These are phyloP conservation scores for Yamadazyma nakazawae DNA, from an alignment of 805 yeast species.

Conservation along the genomic window DNA sequence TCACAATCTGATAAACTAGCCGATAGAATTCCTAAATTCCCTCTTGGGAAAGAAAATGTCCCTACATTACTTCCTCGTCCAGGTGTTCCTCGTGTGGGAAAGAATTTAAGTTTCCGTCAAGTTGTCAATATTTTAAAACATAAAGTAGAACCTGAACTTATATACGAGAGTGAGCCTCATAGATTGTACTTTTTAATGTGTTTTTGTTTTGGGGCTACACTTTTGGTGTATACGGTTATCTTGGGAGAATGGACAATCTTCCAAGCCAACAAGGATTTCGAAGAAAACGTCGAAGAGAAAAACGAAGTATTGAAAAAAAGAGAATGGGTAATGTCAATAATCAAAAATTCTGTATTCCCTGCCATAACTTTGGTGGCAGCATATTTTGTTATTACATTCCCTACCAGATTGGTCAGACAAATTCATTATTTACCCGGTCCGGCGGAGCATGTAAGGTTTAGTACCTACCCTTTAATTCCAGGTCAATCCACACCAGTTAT, in stretches of 20 bases:
- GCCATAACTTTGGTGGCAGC: conserved; percentile 27
- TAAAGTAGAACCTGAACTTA: conserved; percentile 62
- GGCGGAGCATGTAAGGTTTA: conserved; percentile 55
- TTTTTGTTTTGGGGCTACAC: conserved; percentile 64
- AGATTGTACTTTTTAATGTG: conserved; percentile 68
- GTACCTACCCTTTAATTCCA: conserved; percentile 74
- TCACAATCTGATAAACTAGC: conserved; percentile 40
- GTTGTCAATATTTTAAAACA: conserved; percentile 55
- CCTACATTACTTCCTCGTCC: conserved; percentile 73
- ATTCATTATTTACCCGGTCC: conserved; percentile 73
- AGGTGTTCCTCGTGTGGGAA: conserved; percentile 71
- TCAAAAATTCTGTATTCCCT: conserved; percentile 28
- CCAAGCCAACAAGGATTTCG: conserved; percentile 49
- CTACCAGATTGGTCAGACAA: conserved; percentile 68
- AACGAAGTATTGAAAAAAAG: conserved; percentile 41
- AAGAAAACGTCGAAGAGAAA: conserved; percentile 49
- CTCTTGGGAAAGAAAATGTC: conserved; percentile 58
- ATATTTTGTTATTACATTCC: conserved; percentile 40
- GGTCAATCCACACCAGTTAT: conserved; percentile 73
- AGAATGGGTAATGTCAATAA: conserved; percentile 32
- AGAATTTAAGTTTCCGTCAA: conserved; percentile 52
- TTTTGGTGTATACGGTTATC: conserved; percentile 65
- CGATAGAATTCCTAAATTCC: conserved; percentile 66
- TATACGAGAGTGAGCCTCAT: conserved; percentile 84
- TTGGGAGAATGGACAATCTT: conserved; percentile 54